phyloP scores from a whole-genome alignment of 441 rosid genomes.

The Jatropha podagrica region DNA sequence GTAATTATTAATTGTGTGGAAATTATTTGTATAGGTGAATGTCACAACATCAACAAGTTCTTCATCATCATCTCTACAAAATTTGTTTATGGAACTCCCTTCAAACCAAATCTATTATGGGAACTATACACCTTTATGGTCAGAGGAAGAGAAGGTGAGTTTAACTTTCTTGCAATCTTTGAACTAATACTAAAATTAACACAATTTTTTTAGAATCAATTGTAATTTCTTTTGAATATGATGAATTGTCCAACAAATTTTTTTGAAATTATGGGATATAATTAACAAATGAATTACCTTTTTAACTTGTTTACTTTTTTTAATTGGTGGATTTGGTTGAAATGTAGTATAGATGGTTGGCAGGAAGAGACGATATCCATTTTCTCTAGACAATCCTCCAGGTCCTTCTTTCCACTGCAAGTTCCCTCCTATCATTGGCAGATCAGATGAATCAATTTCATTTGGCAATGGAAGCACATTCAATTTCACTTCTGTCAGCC shows the following conservation, averaged over 20 bases:
- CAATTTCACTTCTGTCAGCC: constrained; percentile 14
- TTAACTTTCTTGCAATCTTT: neutral
- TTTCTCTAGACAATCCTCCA: constrained; percentile 37
- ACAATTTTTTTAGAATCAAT: no score
- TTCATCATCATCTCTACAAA: constrained; percentile 42
- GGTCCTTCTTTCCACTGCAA: constrained; percentile 31
- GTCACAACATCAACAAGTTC: constrained; percentile 38
- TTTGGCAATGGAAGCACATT: constrained; percentile 26
- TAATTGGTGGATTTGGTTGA: constrained; percentile 21
- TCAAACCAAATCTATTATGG: constrained; percentile 59
- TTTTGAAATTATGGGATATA: neutral
- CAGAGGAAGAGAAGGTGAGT: constrained; percentile 48
- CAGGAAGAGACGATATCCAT: constrained; percentile 54
- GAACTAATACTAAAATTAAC: no score
- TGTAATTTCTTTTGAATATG: no score
- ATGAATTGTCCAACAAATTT: neutral
- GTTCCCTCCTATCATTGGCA: constrained; percentile 30
- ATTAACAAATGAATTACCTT: neutral
- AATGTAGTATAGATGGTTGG: constrained; percentile 43
- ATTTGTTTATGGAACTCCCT: constrained; percentile 64
- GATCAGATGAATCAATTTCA: constrained; percentile 35
- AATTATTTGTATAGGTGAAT: constrained; percentile 38
- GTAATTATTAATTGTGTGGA: neutral
- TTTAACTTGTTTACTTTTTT: neutral
- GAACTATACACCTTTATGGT: constrained; percentile 30